Evolutionary conservation across 495 filamentous ascomycete genomes (phyloP).

Genomic region (Haplographium delicatum): DNA sequence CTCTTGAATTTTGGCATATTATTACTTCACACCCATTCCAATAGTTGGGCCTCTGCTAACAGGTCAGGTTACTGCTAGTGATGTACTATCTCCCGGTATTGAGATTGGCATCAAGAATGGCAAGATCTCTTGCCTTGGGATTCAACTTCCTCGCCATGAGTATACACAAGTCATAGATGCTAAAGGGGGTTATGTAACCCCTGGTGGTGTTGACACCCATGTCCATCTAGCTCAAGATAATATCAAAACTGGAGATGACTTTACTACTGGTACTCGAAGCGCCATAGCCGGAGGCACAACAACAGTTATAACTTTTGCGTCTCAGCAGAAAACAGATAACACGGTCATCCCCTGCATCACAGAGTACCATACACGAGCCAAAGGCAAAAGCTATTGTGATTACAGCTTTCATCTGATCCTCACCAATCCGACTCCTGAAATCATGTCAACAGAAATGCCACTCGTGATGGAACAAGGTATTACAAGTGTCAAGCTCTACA

Average conservation of each 20-base stretch:
- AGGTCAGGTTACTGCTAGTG: conserved; percentile 22
- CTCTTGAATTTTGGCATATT: no score
- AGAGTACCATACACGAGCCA: conserved; percentile 38
- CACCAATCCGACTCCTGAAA: conserved; percentile 36
- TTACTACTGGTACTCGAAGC: conserved; percentile 39
- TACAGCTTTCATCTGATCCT: conserved; percentile 53
- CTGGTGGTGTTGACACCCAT: conserved; percentile 42
- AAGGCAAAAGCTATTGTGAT: conserved; percentile 42
- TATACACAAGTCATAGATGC: conserved; percentile 24
- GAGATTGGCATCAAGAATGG: conserved; percentile 24
- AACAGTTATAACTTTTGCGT: conserved; percentile 50
- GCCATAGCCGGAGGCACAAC: conserved; percentile 54
- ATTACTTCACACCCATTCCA: no score
- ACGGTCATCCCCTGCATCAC: conserved; percentile 39
- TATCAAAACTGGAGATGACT: conserved; percentile 32
- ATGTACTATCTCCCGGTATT: conserved; percentile 16
- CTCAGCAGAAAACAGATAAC: conserved; percentile 40
- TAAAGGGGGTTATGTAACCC: conserved; percentile 31
- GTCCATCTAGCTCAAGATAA: conserved; percentile 38
- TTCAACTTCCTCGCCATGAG: conserved; percentile 6
- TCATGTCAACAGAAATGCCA: conserved; percentile 37
- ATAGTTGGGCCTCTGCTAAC: no score
- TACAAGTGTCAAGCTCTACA: conserved; percentile 50
- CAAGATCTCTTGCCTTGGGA: conserved; percentile 22
- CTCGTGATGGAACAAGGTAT: conserved; percentile 40